Percentiles rank a stretch among this genome's conserved stretches.
phyloP scores from a whole-genome alignment of 1,284 basidiomycete species.

The Tylopilus sp. region DNA sequence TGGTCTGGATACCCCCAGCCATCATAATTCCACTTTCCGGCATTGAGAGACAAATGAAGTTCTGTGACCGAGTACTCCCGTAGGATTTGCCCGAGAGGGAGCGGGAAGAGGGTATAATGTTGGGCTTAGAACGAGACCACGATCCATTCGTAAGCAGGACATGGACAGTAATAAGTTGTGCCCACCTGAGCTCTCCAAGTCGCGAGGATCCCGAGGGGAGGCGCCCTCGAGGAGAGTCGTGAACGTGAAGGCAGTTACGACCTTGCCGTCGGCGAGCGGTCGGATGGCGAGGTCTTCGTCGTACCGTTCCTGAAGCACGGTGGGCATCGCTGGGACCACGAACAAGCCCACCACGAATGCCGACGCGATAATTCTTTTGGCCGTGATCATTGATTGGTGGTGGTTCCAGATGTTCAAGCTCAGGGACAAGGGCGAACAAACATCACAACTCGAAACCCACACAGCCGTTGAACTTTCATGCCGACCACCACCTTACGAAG shows the following conservation, averaged over 20 bases:
- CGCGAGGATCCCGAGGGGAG: conserved; percentile 50
- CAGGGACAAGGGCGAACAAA: background rate
- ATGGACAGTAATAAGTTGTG: background rate
- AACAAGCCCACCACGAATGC: conserved; percentile 13
- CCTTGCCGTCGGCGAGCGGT: conserved; percentile 79
- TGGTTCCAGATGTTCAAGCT: background rate
- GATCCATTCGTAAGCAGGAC: background rate
- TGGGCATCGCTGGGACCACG: conserved; percentile 1
- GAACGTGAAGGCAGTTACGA: conserved; percentile 83
- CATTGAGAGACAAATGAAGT: conserved; percentile 81
- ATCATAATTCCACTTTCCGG: conserved; percentile 87
- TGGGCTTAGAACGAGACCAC: conserved; percentile 45
- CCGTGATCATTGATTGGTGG: conserved; percentile 5
- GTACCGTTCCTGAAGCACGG: conserved; percentile 42
- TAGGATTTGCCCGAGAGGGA: conserved; percentile 81
- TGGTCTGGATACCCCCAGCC: conserved; percentile 81
- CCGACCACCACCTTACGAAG: no score
- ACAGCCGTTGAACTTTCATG: no score
- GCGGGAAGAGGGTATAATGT: conserved; percentile 81
- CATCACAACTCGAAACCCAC: no score
- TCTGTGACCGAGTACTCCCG: conserved; percentile 81
- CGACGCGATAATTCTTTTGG: conserved; percentile 2
- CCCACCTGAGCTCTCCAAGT: conserved; percentile 44
- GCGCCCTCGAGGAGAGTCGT: conserved; percentile 56
- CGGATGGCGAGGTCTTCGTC: conserved; percentile 69